Percentiles rank a stretch among this genome's conserved stretches.
These are phyloP conservation scores for Allantophomopsis lycopodina DNA, from an alignment of 2,329 filamentous ascomycete genomes.

Conservation along the genomic window DNA sequence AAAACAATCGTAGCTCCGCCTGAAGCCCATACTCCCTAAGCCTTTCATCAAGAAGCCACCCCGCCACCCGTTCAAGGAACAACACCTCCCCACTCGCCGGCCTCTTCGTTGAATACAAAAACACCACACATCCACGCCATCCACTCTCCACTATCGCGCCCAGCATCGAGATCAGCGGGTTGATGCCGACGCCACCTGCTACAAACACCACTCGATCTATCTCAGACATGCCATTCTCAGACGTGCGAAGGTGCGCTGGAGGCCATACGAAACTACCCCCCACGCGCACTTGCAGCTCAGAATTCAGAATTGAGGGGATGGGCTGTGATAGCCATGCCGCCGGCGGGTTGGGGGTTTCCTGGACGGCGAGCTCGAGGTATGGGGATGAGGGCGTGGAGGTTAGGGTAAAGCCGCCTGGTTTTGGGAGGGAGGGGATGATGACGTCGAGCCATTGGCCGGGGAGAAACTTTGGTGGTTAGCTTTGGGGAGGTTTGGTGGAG, in stretches of 20 bases:
- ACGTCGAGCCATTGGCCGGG: constrained; percentile 86
- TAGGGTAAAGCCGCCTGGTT: constrained; percentile 79
- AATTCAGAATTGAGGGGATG: constrained; percentile 37
- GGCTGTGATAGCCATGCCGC: constrained; percentile 66
- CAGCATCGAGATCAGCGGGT: constrained; percentile 18
- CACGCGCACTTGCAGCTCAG: constrained; percentile 51
- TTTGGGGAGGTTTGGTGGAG: too few relatives aligned
- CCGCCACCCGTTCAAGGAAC: constrained; percentile 34
- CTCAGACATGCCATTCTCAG: constrained; percentile 21
- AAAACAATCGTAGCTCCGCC: constrained; percentile 31
- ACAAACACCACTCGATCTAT: constrained; percentile 56
- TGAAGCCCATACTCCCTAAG: constrained; percentile 13
- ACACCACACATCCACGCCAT: constrained; percentile 6
- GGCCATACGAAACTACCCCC: constrained; percentile 77
- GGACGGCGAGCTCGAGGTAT: constrained; percentile 69
- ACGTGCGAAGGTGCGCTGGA: constrained; percentile 25
- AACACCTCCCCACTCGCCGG: constrained; percentile 23
- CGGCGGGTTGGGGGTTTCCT: constrained; percentile 59
- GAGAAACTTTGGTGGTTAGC: constrained; percentile 40
- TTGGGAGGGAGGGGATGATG: constrained; percentile 52
- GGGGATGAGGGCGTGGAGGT: constrained; percentile 57
- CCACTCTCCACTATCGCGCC: constrained; percentile 3
- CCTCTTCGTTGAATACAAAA: constrained; percentile 16
- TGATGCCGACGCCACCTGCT: constrained; percentile 20
- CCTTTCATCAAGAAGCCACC: constrained; percentile 22